phyloP scores from a whole-genome alignment of 2,329 filamentous ascomycete species.

The Ceratocystis variospora region DNA sequence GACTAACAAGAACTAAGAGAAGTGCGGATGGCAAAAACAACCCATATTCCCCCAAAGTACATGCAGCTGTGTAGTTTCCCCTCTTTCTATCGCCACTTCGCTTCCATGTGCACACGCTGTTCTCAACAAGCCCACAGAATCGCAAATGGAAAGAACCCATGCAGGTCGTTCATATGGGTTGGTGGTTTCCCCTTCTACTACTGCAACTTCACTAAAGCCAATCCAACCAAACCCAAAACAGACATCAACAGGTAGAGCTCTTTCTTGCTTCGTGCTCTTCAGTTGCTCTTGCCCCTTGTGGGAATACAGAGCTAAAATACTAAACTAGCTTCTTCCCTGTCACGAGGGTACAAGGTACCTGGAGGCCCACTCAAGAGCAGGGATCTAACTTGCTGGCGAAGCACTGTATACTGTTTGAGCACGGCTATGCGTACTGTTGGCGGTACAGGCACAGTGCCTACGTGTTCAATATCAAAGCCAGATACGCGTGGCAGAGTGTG shows the following conservation, averaged over 20 bases:
- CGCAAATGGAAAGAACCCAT: constrained; percentile 1
- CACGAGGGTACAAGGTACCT: constrained; percentile 3
- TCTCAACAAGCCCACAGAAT: neutral
- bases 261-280: neutral
- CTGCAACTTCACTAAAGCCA: constrained; percentile 1
- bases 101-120: constrained; percentile 1
- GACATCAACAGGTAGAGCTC: neutral
- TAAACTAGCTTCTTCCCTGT: constrained; percentile 8
- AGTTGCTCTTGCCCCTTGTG: constrained; percentile 4
- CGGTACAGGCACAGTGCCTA: constrained; percentile 9
- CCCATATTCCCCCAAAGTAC: neutral
- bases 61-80: neutral
- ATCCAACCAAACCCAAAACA: constrained; percentile 4
- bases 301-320: constrained; percentile 6
- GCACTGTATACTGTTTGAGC: constrained; percentile 11
- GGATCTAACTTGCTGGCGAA: neutral
- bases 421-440: constrained; percentile 10
- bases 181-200: neutral
- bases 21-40: neutral
- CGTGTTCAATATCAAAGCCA: neutral
- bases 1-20: neutral
- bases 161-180: neutral
- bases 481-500: neutral
- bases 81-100: neutral
- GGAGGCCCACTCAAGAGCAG: neutral